phyloP scores from a whole-genome alignment of 2,329 filamentous ascomycete genomes.

The Cladophialophora immunda region DNA sequence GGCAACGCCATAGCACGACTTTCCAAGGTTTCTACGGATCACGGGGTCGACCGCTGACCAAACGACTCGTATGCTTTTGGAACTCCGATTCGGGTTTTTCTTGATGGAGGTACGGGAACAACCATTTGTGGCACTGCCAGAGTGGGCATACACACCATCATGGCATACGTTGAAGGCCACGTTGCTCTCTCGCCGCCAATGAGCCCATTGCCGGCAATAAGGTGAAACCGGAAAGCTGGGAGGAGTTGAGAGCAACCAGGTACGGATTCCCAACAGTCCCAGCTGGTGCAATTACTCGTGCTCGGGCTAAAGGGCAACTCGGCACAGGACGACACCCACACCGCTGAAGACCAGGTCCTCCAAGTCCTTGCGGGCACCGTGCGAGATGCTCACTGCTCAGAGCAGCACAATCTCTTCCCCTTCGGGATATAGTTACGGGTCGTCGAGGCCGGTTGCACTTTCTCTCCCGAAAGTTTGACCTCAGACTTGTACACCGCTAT shows the following conservation, averaged over 20 bases:
- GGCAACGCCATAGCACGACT: neutral
- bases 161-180: slow-evolving; percentile 11
- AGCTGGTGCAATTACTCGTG: neutral
- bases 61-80: slow-evolving; percentile 7
- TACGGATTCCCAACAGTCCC: slow-evolving; percentile 1
- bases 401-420: slow-evolving; percentile 1
- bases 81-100: neutral
- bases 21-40: slow-evolving; percentile 24
- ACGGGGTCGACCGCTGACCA: slow-evolving; percentile 35
- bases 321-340: slow-evolving; percentile 3
- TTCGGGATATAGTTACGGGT: slow-evolving; percentile 13
- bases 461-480: slow-evolving; percentile 8
- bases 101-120: slow-evolving; percentile 16
- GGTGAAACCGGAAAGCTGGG: slow-evolving; percentile 10
- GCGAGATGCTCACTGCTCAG: slow-evolving; percentile 3
- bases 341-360: slow-evolving; percentile 9
- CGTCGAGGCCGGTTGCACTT: neutral
- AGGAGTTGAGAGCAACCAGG: neutral
- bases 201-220: slow-evolving; percentile 1
- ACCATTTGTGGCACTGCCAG: slow-evolving; percentile 4
- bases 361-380: neutral
- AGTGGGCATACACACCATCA: slow-evolving; percentile 20
- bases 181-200: slow-evolving; percentile 10
- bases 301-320: slow-evolving; percentile 8
- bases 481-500: slow-evolving; percentile 11